phyloP scores from a whole-genome alignment of 2,329 filamentous ascomycete genomes.

The Rutstroemia sp. region DNA sequence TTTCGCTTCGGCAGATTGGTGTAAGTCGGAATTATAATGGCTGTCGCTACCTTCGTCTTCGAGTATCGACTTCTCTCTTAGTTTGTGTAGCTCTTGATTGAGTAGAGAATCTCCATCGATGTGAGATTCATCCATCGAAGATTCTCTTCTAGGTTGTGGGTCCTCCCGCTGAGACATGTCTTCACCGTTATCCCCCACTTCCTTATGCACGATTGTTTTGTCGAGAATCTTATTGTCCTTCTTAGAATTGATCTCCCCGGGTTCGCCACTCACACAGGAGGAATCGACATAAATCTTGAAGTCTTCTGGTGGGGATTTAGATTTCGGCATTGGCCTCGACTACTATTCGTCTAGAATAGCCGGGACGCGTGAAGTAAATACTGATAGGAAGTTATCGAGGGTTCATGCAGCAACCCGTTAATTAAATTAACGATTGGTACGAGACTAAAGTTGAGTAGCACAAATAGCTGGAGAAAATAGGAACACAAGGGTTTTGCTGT shows the following conservation, averaged over 20 bases:
- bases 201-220: slow-evolving; percentile 22
- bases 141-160: background rate
- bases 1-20: slow-evolving; percentile 1
- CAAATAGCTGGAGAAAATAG: background rate
- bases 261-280: slow-evolving; percentile 20
- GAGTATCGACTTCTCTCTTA: slow-evolving; percentile 7
- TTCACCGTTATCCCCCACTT: slow-evolving; percentile 6
- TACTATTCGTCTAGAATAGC: background rate
- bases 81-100: background rate
- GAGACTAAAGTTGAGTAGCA: background rate
- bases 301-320: slow-evolving; percentile 14
- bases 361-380: slow-evolving; percentile 16
- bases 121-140: background rate
- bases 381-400: slow-evolving; percentile 5
- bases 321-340: slow-evolving; percentile 17
- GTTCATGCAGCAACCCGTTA: slow-evolving; percentile 25
- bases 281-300: slow-evolving; percentile 28
- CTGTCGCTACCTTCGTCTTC: slow-evolving; percentile 9
- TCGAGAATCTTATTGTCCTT: slow-evolving; percentile 11
- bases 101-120: background rate
- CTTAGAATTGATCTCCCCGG: slow-evolving; percentile 1
- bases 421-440: slow-evolving; percentile 4
- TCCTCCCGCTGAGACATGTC: slow-evolving; percentile 1
- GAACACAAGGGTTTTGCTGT: background rate
- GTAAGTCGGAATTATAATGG: slow-evolving; percentile 7